These are phyloP conservation scores for Pseudogymnoascus sp. DNA, from an alignment of 2,329 filamentous ascomycete species.

Conservation along the genomic window DNA sequence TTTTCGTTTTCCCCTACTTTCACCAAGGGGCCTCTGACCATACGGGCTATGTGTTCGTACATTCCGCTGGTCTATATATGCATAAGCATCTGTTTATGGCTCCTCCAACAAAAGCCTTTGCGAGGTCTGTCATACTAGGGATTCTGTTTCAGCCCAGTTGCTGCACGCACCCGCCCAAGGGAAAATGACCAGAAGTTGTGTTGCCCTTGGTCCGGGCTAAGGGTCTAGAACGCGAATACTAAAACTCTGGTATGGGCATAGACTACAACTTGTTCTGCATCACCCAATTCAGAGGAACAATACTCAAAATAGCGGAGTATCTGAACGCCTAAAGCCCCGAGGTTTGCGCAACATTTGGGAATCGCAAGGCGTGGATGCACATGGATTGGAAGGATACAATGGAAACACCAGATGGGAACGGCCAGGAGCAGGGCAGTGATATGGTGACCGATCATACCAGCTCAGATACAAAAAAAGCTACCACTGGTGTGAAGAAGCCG, in stretches of 20 bases:
- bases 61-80: background rate
- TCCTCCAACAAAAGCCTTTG: background rate
- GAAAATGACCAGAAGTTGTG: constrained; percentile 2
- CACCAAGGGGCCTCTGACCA: background rate
- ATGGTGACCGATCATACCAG: background rate
- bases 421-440: constrained; percentile 1
- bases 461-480: background rate
- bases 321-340: background rate
- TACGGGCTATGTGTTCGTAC: background rate
- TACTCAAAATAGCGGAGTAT: constrained; percentile 1
- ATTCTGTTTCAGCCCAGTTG: background rate
- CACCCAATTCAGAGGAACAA: background rate
- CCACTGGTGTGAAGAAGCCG: background rate
- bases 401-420: constrained; percentile 5
- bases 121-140: background rate
- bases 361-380: background rate
- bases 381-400: constrained; percentile 1
- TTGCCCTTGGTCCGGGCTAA: background rate
- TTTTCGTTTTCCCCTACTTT: background rate
- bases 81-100: constrained; percentile 2
- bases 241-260: constrained; percentile 5
- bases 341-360: constrained; percentile 4
- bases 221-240: background rate
- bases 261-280: constrained; percentile 2
- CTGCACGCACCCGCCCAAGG: constrained; percentile 6